Evolutionary conservation across 345 rosid species (phyloP).

Genomic region (Hibiscus syriacus): DNA sequence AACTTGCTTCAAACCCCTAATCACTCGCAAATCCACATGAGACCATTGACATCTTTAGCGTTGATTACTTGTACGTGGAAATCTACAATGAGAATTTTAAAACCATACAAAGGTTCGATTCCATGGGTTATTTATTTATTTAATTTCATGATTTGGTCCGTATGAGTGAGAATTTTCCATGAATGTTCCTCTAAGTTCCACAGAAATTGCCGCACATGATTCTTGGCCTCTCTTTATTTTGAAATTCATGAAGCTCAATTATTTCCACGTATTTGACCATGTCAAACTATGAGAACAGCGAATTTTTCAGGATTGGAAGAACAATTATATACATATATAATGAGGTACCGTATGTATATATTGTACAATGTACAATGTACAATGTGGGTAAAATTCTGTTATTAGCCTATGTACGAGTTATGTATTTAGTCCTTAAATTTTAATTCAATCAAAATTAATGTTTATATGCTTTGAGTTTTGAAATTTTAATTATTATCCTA

Average conservation of each 20-base stretch:
- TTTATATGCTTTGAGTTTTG: too few relatives aligned
- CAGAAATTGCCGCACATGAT: background rate
- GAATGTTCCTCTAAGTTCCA: constrained; percentile 1
- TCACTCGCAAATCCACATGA: constrained; percentile 6
- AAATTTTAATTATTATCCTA: too few relatives aligned
- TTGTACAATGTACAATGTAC: too few relatives aligned
- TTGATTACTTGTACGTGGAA: background rate
- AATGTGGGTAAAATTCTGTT: too few relatives aligned
- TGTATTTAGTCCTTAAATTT: too few relatives aligned
- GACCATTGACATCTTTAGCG: background rate
- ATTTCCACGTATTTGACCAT: background rate
- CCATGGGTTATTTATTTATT: background rate
- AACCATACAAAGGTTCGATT: background rate
- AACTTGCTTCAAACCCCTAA: too few relatives aligned
- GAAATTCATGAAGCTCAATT: background rate
- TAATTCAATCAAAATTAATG: too few relatives aligned
- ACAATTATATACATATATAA: too few relatives aligned
- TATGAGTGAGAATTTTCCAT: background rate
- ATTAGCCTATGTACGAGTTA: too few relatives aligned
- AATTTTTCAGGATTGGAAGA: background rate
- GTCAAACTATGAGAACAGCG: background rate
- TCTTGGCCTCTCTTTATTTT: background rate
- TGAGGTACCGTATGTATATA: background rate
- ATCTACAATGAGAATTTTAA: background rate
- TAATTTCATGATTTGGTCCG: background rate